phyloP scores from a whole-genome alignment of 768 basidiomycete genomes.

The Lentinula sp. region DNA sequence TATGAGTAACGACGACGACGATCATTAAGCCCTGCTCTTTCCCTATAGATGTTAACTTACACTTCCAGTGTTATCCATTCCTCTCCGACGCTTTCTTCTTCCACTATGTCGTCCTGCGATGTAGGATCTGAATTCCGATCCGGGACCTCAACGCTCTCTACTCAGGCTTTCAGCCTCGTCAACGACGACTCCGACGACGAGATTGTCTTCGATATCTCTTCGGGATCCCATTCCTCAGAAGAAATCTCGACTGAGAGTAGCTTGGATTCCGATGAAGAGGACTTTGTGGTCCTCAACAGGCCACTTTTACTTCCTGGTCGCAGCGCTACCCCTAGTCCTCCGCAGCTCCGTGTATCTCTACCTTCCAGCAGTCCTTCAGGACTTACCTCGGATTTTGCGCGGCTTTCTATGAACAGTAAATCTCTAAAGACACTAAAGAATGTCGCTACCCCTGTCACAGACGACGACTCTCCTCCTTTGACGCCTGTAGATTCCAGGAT shows the following conservation, averaged over 20 bases:
- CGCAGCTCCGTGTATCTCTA: neutral
- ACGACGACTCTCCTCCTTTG: neutral
- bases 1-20: too few relatives aligned
- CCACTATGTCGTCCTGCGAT: constrained; percentile 18
- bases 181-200: constrained; percentile 44
- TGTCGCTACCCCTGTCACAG: neutral
- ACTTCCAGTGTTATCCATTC: constrained; percentile 3
- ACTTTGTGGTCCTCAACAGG: constrained; percentile 43
- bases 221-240: constrained; percentile 21
- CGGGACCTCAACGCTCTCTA: constrained; percentile 13
- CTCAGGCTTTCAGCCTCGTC: constrained; percentile 16
- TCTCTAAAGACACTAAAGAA: neutral
- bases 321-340: neutral
- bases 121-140: constrained; percentile 13
- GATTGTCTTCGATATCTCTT: constrained; percentile 45
- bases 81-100: constrained; percentile 15
- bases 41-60: neutral
- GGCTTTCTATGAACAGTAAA: constrained; percentile 7
- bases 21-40: neutral
- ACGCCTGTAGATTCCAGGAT: neutral
- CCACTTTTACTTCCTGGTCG: constrained; percentile 16
- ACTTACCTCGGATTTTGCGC: constrained; percentile 8
- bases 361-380: neutral
- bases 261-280: constrained; percentile 32
- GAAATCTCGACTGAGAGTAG: constrained; percentile 19